Base-by-base conservation (phyloP, 176 grass and related monocot species). In the Otatea glauca region DNA sequence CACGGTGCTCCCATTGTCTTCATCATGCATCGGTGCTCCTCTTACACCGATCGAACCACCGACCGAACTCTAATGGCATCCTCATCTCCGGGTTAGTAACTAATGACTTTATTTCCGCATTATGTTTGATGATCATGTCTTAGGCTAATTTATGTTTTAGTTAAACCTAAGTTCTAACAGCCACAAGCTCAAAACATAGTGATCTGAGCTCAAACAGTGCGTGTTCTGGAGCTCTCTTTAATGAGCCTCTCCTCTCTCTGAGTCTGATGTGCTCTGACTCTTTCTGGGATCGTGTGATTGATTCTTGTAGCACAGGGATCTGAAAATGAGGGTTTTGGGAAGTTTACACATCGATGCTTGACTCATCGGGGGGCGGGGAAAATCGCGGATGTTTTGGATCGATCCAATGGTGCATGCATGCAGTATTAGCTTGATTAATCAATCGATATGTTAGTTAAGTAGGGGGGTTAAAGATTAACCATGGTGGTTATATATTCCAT, bases 351-450 rank as follows among this genome's bases (percentile, higher is more conserved):
- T 72, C 3, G 16, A 34, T 20, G 43, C 0, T 56, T 27, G 60
- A 42, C 18, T 10, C 23, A 11, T 49, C 20, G 53, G 20, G 6
- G 13, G 14, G 20, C 5, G 41, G 5, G 21, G 14, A 17, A 17
- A 25, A 54, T 63, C 42, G 15, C 18, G 11, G 65, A 73, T 84
- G 55, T 84, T 63, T 37, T 55, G 23, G 80, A 29, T 65, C 35
- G 32, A 65, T 18, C 43, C 21, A 49, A 60, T 43, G 10, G 38
- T 59, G 16, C 32, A 32, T 67, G 14, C 3, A 59, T 4, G 12
- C 5, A 56, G 18, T 14, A 17, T 6, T 24, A 49, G 70, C 42
- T 68, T 0, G 1, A 78, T 72, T 65, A 35, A 79, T 79, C 75
- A 80, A 12, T 77, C 44, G 35, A 51, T 64, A 23, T 5, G 21